Percentiles rank a stretch among this genome's conserved stretches.
phyloP scores from a whole-genome alignment of 1,284 basidiomycete genomes.

The Rhizoctonia solani region DNA sequence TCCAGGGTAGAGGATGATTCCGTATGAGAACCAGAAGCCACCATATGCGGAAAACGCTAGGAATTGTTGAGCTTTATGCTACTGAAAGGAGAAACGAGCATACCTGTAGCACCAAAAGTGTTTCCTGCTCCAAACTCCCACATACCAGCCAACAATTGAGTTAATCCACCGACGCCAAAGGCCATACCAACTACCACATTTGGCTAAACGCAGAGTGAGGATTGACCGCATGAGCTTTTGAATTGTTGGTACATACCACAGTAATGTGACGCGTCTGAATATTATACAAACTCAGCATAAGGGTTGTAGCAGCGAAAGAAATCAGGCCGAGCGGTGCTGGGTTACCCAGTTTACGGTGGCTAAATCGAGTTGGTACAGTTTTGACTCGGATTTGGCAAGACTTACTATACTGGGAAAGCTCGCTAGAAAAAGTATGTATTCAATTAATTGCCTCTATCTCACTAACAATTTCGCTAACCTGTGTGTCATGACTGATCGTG shows the following conservation, averaged over 20 bases:
- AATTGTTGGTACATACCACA: constrained; percentile 28
- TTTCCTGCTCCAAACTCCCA: constrained; percentile 82
- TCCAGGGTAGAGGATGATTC: constrained; percentile 64
- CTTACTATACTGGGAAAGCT: constrained; percentile 24
- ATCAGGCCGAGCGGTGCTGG: constrained; percentile 51
- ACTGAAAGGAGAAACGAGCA: constrained; percentile 4
- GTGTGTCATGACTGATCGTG: constrained; percentile 7
- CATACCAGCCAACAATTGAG: constrained; percentile 75
- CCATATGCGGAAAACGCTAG: constrained; percentile 83
- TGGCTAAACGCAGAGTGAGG: constrained; percentile 51
- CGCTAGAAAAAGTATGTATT: not conserved
- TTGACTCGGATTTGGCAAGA: not conserved
- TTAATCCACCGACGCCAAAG: constrained; percentile 79
- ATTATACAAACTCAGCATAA: constrained; percentile 52
- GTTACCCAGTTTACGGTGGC: constrained; percentile 51
- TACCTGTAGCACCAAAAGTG: constrained; percentile 68
- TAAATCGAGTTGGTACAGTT: not conserved
- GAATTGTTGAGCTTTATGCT: constrained; percentile 29
- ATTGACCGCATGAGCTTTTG: constrained; percentile 39
- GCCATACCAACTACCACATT: constrained; percentile 88
- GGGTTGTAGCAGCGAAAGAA: constrained; percentile 54
- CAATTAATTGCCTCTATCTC: not conserved
- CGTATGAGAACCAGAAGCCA: constrained; percentile 83
- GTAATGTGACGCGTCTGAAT: constrained; percentile 46
- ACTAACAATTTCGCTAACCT: not conserved